Evolutionary conservation across 2,329 filamentous ascomycete genomes (phyloP).

Genomic region (Trichoderma semiorbis): DNA sequence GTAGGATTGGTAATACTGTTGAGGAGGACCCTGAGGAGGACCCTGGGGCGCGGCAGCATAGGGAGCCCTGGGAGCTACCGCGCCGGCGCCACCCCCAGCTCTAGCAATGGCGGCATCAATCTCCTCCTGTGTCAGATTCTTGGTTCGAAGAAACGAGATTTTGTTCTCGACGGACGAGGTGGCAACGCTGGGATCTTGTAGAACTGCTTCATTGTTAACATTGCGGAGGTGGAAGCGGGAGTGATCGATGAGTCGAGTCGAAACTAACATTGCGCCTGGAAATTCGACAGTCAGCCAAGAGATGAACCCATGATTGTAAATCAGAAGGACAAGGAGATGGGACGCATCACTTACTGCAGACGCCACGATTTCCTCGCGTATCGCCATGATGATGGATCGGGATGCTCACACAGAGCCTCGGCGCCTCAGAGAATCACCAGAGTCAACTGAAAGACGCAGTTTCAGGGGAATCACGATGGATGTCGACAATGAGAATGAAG

Average conservation of each 20-base stretch:
- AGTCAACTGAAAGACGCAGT: not conserved
- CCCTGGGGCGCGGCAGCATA: constrained; percentile 38
- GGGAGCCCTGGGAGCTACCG: constrained; percentile 31
- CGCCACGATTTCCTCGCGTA: constrained; percentile 87
- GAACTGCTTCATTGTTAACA: constrained; percentile 53
- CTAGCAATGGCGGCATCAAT: constrained; percentile 80
- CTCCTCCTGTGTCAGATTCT: constrained; percentile 96
- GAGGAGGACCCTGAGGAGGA: constrained; percentile 41
- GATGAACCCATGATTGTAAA: not conserved
- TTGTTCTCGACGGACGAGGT: constrained; percentile 89
- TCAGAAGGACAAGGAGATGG: not conserved
- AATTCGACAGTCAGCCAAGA: not conserved
- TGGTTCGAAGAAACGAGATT: constrained; percentile 88
- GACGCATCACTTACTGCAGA: constrained; percentile 61
- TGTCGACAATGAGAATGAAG: not conserved
- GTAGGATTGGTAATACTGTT: constrained; percentile 47
- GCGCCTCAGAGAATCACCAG: constrained; percentile 23
- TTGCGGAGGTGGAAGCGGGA: not conserved
- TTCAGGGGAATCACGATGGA: not conserved
- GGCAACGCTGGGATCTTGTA: constrained; percentile 90
- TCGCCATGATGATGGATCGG: constrained; percentile 58
- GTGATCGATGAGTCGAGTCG: not conserved
- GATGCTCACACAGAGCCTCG: constrained; percentile 21
- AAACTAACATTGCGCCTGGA: constrained; percentile 43
- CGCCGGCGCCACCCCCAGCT: constrained; percentile 60